Evolutionary conservation across 768 basidiomycete species (phyloP), one percentile per base, ranked within the genome.

Genomic region (Phaffia australis): DNA sequence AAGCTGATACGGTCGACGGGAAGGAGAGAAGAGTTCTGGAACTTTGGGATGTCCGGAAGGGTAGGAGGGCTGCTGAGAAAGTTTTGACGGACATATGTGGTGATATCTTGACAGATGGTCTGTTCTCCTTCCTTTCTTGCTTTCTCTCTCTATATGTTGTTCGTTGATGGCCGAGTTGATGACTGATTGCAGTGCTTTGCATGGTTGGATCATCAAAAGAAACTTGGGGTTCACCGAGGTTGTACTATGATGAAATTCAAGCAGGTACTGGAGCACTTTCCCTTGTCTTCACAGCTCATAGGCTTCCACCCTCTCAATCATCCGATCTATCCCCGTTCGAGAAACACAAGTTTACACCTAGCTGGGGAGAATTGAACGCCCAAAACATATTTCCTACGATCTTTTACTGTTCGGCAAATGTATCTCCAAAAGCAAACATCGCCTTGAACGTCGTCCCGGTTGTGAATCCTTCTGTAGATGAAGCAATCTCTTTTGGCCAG

Each of bases 361-460:
- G 81, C 55, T 83, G 86, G 66, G 87, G 87, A 0, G 87, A 88
- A 74, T 80, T 80, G 6, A 72, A 85, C n/a, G 72, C 73, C 4
- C 81, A 80, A 4, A 83, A 81, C 72, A 81, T 79, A 66, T 75
- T 77, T 4, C 84, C 87, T 0, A 76, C 77, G 0, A 74, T 83
- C 8, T 87, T 84, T 71, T 59, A 87, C 16, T 79, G 84, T 58
- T 76, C 76, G 14, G 35, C 48, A 3, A 69, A 27, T 19, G 60
- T 48, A 54, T 15, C 56, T 21, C 42, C 66, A 7, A 42, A 42
- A 15, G 32, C 48, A 4, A 69, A 27, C 23, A 57, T 48, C 60
- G 16, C 62, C n/a, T 32, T 65, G 11, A 35, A 60, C 19, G 18
- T 68, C 9, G 56, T 58, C 46, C 69, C 59, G 18, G 23, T 71